Percentiles rank a stretch among this genome's conserved stretches.
Evolutionary conservation across 768 basidiomycete genomes (phyloP).

Genomic region (Trametes cubensis): DNA sequence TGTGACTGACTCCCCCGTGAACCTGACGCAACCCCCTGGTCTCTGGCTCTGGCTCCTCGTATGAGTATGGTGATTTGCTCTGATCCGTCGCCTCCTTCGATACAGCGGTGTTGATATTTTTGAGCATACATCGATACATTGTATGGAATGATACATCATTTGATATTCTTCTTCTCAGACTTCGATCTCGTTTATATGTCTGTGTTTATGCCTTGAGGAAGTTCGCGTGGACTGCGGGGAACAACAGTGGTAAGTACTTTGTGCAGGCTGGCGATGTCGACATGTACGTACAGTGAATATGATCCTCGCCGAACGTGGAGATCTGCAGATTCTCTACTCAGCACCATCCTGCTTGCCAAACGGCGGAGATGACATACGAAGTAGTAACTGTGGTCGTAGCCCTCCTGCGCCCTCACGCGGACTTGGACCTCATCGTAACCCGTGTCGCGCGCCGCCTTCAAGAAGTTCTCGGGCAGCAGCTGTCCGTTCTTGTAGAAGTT

Average conservation of each 20-base stretch:
- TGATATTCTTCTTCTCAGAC: constrained; percentile 1
- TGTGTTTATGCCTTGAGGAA: constrained; percentile 69
- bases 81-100: not conserved
- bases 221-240: constrained; percentile 75
- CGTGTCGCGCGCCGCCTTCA: constrained; percentile 72
- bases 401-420: constrained; percentile 75
- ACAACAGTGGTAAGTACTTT: constrained; percentile 24
- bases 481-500: constrained; percentile 85
- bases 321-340: too few species aligned
- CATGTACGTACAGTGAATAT: constrained; percentile 74
- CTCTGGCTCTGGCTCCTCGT: not conserved
- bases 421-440: constrained; percentile 79
- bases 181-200: not conserved
- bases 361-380: constrained; percentile 54
- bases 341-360: too few species aligned
- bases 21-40: not conserved
- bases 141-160: constrained; percentile 17
- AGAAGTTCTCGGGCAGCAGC: constrained; percentile 87
- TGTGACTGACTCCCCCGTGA: not conserved
- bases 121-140: constrained; percentile 19
- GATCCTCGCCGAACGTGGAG: constrained; percentile 87
- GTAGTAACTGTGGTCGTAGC: constrained; percentile 89
- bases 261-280: constrained; percentile 25
- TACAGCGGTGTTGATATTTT: not conserved
- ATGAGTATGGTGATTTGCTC: not conserved